These are phyloP conservation scores for Pyrus hybrid DNA, from an alignment of 331 rosid species.

Conservation along the genomic window DNA sequence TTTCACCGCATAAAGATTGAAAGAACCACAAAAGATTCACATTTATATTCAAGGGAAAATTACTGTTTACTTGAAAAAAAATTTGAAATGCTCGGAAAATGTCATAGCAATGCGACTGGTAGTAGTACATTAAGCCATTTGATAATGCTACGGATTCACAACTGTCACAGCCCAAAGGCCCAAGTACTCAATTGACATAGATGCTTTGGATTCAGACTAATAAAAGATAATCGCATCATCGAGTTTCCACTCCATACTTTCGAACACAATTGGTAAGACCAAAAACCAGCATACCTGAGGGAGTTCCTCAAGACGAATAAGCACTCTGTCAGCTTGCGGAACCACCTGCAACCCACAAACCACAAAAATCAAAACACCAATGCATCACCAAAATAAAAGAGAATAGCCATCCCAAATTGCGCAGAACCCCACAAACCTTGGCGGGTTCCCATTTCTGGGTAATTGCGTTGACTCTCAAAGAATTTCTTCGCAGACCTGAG, in stretches of 20 bases:
- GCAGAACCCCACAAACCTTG: slow-evolving; percentile 30
- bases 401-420: background rate
- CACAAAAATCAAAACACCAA: background rate
- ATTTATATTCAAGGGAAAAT: background rate
- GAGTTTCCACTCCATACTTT: background rate
- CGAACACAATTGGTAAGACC: background rate
- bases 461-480: slow-evolving; percentile 47
- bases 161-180: background rate
- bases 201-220: background rate
- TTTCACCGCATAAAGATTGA: background rate
- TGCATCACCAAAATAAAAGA: background rate
- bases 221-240: no score
- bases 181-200: background rate
- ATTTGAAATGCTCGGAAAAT: no score
- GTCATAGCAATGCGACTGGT: background rate
- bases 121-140: background rate
- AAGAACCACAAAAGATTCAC: background rate
- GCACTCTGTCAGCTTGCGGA: slow-evolving; percentile 94
- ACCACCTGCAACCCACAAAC: slow-evolving; percentile 50
- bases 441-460: slow-evolving; percentile 68
- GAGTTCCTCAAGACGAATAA: slow-evolving; percentile 68
- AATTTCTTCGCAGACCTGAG: slow-evolving; percentile 47
- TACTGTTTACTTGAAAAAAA: no score
- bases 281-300: slow-evolving; percentile 40
- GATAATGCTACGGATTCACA: background rate